Evolutionary conservation across 495 filamentous ascomycete genomes (phyloP).

Genomic region (Talaromyces stipitatus): DNA sequence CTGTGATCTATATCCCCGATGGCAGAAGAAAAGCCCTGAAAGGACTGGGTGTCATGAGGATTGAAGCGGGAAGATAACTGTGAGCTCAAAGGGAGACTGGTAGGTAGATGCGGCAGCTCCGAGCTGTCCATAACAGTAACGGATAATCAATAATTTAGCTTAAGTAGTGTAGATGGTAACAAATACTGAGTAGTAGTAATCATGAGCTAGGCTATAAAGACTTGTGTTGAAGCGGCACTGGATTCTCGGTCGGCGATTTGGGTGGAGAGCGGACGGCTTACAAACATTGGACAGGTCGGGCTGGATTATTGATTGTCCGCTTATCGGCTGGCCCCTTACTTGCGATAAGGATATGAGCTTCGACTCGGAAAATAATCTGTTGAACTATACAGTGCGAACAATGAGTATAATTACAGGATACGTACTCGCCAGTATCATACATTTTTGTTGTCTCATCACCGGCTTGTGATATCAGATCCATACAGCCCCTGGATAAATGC

Average conservation of each 20-base stretch:
- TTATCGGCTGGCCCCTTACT: not conserved
- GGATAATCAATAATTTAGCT: too few species aligned
- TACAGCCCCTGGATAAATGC: not conserved
- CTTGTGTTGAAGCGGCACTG: conserved; percentile 23
- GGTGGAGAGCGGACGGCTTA: not conserved
- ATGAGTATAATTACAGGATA: not conserved
- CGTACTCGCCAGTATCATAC: not conserved
- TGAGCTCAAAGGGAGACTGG: conserved; percentile 7
- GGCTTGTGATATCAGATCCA: not conserved
- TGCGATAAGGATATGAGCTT: not conserved
- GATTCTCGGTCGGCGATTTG: not conserved
- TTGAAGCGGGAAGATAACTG: conserved; percentile 13
- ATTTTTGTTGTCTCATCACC: too few species aligned
- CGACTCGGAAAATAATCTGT: not conserved
- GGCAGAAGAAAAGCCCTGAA: conserved; percentile 17
- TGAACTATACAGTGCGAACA: not conserved
- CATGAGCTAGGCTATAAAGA: not conserved
- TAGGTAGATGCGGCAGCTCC: conserved; percentile 8
- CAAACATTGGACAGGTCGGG: not conserved
- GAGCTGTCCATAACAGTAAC: conserved; percentile 11
- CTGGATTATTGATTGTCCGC: not conserved
- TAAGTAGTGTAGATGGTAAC: too few species aligned
- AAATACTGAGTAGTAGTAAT: too few species aligned
- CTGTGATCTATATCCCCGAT: conserved; percentile 17
- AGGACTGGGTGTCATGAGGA: conserved; percentile 15